Base-by-base conservation (phyloP, 2,329 filamentous ascomycete genomes). In the Pyrenochaeta sp. region DNA sequence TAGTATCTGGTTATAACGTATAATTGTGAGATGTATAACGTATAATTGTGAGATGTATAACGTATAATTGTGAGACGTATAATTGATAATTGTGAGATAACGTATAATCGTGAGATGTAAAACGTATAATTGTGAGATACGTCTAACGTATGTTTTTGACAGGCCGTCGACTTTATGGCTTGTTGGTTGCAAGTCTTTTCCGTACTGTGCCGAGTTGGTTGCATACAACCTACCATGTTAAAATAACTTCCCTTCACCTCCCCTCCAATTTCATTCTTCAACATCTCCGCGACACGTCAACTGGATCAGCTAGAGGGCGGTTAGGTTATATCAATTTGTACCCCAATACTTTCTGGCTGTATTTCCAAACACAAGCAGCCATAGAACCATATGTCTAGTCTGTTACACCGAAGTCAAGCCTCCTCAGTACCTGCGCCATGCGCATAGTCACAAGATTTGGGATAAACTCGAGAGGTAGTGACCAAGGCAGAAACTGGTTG, bases 221-320 rank as follows among this genome's bases (percentile, higher is more conserved):
- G n/a, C n/a, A n/a, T n/a, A n/a, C n/a, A n/a, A n/a, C n/a, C n/a
- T n/a, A n/a, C n/a, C n/a, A n/a, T 27, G 4, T 27, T 27, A 27
- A 27, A 27, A 27, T 27, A 27, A 27, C 9, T 27, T 27, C 23
- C 23, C 23, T 27, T 5, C 9, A 12, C 11, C 17, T 37, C 17
- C 9, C 20, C 20, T 37, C 36, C 14, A n/a, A n/a, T 3, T 11
- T 21, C 11, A 7, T 23, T 12, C 36, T 14, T 20, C 10, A 17
- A 14, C n/a, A 30, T 27, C 23, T 11, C 36, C 37, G 46, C 51
- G 46, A 45, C 46, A 49, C 51, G 46, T 42, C 51, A 23, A 50
- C 21, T 21, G n/a, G 23, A 33, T 15, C 11, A 20, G 29, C 31
- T 10, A 39, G 46, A 50, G 37, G 9, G n/a, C n/a, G n/a, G 6